Evolutionary conservation across 352 stramenopile species (phyloP), one percentile per base, ranked within the genome.

Genomic region (Elongisporangium prolatum): DNA sequence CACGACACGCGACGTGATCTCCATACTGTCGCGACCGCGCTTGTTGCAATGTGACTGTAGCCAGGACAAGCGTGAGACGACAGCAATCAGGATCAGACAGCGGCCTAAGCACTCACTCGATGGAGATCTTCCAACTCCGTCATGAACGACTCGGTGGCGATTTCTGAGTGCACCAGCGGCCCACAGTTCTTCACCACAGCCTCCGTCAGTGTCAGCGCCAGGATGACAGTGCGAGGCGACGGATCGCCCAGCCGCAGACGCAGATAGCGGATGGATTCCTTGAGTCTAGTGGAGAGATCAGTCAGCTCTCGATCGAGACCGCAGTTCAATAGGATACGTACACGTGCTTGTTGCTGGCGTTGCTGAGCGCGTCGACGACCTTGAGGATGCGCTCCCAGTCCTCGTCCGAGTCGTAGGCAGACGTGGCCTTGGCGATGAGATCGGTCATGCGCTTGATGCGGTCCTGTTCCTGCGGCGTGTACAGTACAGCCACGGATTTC

Each of bases 161-260:
- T 86, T 63, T 90, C 80, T 34, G 75, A 62, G 57, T 89, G 83
- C 49, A 93, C 80, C 22, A 88, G 64, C 38, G 72, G 66, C 50
- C 77, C 80, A 56, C 83, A 91, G 60, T 93, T 91, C 65, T 91
- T 91, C 52, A 91, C 83, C 9, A 93, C 63, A 1, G 78, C 75
- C 61, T 93, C 83, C 0, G 78, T 85, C 17, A 93, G 63, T 47
- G 77, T 84, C 22, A 93, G 63, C 48, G 80, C 72, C 28, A 87
- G 51, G 20, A 89, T 80, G 21, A 93, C 74, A 16, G 89, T 79
- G 18, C 75, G 72, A 13, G 77, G 56, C 28, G 78, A 89, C 34
- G 80, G 71, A 61, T 93, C 76, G 7, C 70, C 78, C 2, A 93
- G 70, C 17, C 83, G 77, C 54, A 93, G 60, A 24, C 78, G 81